Conservation (phyloP, 75 land plant species). For the Ceratopteris richardii region DNA sequence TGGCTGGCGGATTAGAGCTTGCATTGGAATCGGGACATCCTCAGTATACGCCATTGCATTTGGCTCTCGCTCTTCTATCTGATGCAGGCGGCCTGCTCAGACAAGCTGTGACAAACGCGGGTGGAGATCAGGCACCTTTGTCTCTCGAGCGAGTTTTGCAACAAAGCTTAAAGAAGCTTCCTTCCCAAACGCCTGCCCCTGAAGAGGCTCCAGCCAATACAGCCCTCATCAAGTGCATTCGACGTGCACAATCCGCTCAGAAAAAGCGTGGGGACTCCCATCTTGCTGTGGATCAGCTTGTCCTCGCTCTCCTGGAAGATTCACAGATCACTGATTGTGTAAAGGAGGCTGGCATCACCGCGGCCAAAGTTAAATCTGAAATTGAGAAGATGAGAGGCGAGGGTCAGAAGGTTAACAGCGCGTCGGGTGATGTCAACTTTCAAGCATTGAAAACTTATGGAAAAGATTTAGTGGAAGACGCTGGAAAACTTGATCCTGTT, state of each 20-base stretch:
- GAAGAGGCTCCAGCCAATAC: slow-evolving; percentile 61
- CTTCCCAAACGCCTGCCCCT: slow-evolving; percentile 75
- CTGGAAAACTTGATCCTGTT: slow-evolving; percentile 34
- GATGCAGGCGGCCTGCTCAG: slow-evolving; percentile 22
- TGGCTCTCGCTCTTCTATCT: slow-evolving; percentile 19
- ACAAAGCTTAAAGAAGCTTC: slow-evolving; percentile 20
- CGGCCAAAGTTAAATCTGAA: slow-evolving; percentile 54
- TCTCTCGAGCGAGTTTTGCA: slow-evolving; percentile 28
- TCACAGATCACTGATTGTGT: slow-evolving; percentile 10
- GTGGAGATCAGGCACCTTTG: slow-evolving; percentile 15
- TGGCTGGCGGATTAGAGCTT: slow-evolving; percentile 69
- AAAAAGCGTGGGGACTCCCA: slow-evolving; percentile 26
- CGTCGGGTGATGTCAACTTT: slow-evolving; percentile 27
- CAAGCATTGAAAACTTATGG: slow-evolving; percentile 30
- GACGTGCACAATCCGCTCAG: slow-evolving; percentile 22
- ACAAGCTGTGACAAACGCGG: slow-evolving; percentile 20
- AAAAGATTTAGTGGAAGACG: slow-evolving; percentile 28
- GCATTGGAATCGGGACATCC: slow-evolving; percentile 27
- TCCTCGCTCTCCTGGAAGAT: slow-evolving; percentile 19
- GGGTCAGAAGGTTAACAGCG: slow-evolving; percentile 28
- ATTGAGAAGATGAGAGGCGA: slow-evolving; percentile 76
- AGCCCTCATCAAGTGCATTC: slow-evolving; percentile 21
- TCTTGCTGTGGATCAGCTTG: slow-evolving; percentile 26
- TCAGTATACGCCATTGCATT: slow-evolving; percentile 26
- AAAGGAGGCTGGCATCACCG: slow-evolving; percentile 43